Evolutionary conservation across 768 basidiomycete genomes (phyloP).

Genomic region (Pulveroboletus ravenelii): DNA sequence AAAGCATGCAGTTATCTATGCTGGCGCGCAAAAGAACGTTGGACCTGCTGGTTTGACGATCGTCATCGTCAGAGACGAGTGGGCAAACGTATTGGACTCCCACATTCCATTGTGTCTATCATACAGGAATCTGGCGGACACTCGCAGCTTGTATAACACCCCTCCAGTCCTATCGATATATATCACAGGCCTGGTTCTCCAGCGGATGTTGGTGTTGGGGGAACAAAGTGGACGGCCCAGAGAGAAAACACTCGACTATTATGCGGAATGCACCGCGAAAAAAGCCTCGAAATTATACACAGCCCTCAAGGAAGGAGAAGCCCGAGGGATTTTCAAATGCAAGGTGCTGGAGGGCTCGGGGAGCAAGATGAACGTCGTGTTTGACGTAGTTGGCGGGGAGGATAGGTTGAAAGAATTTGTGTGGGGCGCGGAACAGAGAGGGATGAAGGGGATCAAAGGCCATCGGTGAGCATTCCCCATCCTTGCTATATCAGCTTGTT

Average conservation of each 20-base stretch:
- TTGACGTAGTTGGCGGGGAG: constrained; percentile 71
- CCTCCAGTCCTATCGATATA: constrained; percentile 91
- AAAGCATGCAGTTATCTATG: constrained; percentile 92
- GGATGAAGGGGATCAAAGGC: constrained; percentile 86
- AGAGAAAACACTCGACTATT: constrained; percentile 62
- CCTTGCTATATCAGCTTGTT: neutral
- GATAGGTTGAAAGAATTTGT: constrained; percentile 72
- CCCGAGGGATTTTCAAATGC: constrained; percentile 59
- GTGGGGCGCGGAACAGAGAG: constrained; percentile 69
- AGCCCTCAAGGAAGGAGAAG: constrained; percentile 65
- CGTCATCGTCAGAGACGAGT: constrained; percentile 91
- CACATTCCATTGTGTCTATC: constrained; percentile 76
- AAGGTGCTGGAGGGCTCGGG: constrained; percentile 72
- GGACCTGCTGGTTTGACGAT: constrained; percentile 93
- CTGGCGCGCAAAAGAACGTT: constrained; percentile 97
- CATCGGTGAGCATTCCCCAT: constrained; percentile 62
- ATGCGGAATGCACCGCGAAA: constrained; percentile 57
- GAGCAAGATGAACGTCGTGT: constrained; percentile 97
- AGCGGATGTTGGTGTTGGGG: constrained; percentile 47
- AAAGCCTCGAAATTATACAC: constrained; percentile 80
- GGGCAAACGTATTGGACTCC: constrained; percentile 62
- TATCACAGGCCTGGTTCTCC: constrained; percentile 80
- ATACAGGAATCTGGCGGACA: constrained; percentile 79
- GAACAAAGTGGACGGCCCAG: constrained; percentile 11
- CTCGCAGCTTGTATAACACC: constrained; percentile 83